phyloP scores from a whole-genome alignment of 495 filamentous ascomycete species.

The Aspergillus incahuasiensis region DNA sequence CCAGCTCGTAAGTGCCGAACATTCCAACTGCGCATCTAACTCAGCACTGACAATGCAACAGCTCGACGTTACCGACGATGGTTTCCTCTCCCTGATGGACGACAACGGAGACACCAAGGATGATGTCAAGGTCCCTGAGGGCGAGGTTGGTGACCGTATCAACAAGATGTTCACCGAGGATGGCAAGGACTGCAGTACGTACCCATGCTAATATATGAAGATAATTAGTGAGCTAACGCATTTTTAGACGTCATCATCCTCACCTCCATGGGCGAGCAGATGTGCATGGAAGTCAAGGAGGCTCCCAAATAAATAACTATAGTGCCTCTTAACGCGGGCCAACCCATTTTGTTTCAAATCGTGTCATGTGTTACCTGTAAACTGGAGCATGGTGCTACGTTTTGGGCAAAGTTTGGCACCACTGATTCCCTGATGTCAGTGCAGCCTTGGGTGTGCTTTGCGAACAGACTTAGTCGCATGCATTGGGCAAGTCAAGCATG shows the following conservation, averaged over 20 bases:
- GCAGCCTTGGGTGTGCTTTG: conserved; percentile 40
- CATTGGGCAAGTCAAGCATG: conserved; percentile 35
- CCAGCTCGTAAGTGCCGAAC: conserved; percentile 68
- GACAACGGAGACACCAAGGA: conserved; percentile 80
- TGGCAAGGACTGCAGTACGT: conserved; percentile 81
- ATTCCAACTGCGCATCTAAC: neutral
- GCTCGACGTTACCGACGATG: conserved; percentile 87
- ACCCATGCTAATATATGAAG: neutral
- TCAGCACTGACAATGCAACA: conserved; percentile 24
- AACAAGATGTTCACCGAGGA: conserved; percentile 67
- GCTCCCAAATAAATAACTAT: conserved; percentile 48
- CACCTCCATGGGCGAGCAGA: conserved; percentile 93
- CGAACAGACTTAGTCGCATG: conserved; percentile 34
- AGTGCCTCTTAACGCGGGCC: conserved; percentile 28
- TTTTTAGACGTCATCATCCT: conserved; percentile 78
- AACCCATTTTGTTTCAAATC: conserved; percentile 31
- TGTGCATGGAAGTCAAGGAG: conserved; percentile 91
- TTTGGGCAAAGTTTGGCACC: conserved; percentile 27
- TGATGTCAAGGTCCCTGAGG: conserved; percentile 90
- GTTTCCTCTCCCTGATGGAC: conserved; percentile 83
- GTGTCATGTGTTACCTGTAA: conserved; percentile 29
- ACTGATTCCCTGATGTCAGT: conserved; percentile 24
- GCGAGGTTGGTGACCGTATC: conserved; percentile 80
- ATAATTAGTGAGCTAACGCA: conserved; percentile 14
- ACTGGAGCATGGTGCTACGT: conserved; percentile 26